Conservation (phyloP, 805 yeast species). For the Ogataea trehalophila region DNA sequence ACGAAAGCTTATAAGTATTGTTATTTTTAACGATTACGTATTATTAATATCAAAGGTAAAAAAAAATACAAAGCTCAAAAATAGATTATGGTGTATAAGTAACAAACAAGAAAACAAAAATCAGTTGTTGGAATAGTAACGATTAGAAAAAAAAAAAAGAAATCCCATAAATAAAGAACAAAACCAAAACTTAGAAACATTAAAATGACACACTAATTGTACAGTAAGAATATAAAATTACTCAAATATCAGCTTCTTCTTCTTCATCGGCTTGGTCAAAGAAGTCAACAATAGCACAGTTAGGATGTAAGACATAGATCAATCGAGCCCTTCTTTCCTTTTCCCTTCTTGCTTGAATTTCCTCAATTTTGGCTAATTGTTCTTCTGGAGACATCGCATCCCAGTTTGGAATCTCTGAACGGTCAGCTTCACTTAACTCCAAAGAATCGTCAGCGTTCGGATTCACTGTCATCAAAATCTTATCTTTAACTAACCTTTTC, state of each 20-base stretch:
- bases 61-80: no score
- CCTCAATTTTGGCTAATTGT: slow-evolving; percentile 9
- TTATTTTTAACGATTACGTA: no score
- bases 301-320: slow-evolving; percentile 67
- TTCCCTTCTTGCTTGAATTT: slow-evolving; percentile 19
- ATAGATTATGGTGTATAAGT: no score
- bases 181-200: no score
- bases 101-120: no score
- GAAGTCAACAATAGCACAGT: slow-evolving; percentile 72
- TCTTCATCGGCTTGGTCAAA: slow-evolving; percentile 35
- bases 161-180: no score
- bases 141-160: no score
- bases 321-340: slow-evolving; percentile 27
- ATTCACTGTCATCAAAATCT: slow-evolving; percentile 66
- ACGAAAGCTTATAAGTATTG: no score
- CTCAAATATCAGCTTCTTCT: not conserved
- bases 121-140: no score
- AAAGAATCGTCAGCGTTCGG: slow-evolving; percentile 37
- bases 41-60: no score
- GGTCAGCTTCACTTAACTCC: slow-evolving; percentile 18
- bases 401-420: slow-evolving; percentile 1
- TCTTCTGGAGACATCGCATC: not conserved
- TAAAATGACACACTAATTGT: not conserved
- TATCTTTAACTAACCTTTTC: slow-evolving; percentile 77
- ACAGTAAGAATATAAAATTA: not conserved